Conservation (phyloP, 1,284 basidiomycete genomes). For the Xanthoconium separans region DNA sequence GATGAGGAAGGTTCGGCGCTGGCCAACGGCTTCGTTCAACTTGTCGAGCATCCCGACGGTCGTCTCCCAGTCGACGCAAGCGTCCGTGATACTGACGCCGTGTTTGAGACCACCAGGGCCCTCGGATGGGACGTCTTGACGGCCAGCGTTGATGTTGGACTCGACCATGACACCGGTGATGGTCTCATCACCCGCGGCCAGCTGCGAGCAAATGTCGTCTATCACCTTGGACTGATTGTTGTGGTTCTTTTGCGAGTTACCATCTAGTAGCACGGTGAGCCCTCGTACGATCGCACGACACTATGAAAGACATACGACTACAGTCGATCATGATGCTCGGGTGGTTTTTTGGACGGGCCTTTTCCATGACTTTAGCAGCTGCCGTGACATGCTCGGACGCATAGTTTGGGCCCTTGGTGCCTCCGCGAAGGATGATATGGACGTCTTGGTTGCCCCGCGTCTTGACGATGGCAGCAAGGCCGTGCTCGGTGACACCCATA, state of each 20-base stretch:
- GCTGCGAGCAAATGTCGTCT: constrained; percentile 75
- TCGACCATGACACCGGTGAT: constrained; percentile 99
- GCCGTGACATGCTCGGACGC: constrained; percentile 72
- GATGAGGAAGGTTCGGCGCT: constrained; percentile 37
- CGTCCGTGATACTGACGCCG: constrained; percentile 90
- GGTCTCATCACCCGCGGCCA: constrained; percentile 70
- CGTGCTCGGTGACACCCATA: constrained; percentile 96
- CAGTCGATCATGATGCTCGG: constrained; percentile 87
- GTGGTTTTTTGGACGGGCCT: constrained; percentile 61
- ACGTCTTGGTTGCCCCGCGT: constrained; percentile 91
- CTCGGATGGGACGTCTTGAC: constrained; percentile 77
- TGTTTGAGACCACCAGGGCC: constrained; percentile 70
- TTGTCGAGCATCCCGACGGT: constrained; percentile 78
- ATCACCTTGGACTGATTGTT: constrained; percentile 86
- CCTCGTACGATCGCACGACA: not conserved
- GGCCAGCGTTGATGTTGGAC: constrained; percentile 85
- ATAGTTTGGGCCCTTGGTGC: constrained; percentile 87
- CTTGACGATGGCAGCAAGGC: constrained; percentile 93
- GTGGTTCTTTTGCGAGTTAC: constrained; percentile 93
- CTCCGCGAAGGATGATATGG: constrained; percentile 92
- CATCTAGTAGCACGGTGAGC: constrained; percentile 47
- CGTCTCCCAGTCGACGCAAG: constrained; percentile 90
- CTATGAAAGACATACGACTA: constrained; percentile 54
- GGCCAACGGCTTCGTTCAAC: constrained; percentile 55
- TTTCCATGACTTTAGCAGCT: constrained; percentile 68